phyloP scores from a whole-genome alignment of 805 yeast genomes.

The Kuraishia borneana region DNA sequence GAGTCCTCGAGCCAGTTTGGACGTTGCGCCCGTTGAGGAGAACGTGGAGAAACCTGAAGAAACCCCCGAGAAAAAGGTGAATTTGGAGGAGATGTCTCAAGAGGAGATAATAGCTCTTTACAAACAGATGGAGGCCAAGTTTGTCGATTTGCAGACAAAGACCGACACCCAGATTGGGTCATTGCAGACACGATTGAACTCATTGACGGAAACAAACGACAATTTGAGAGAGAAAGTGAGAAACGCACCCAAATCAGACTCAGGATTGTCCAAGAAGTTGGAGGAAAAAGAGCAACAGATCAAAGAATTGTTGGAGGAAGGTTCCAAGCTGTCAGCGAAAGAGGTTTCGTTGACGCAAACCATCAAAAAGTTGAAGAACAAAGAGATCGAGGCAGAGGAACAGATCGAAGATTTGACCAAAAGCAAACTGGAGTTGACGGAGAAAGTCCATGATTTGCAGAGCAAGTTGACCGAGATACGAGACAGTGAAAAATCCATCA shows the following conservation, averaged over 20 bases:
- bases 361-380: slow-evolving; percentile 48
- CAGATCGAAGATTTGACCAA: slow-evolving; percentile 18
- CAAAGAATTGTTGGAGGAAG: slow-evolving; percentile 60
- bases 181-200: slow-evolving; percentile 14
- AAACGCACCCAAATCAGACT: not conserved
- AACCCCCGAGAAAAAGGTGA: not conserved
- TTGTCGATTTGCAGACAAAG: not conserved
- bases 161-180: slow-evolving; percentile 5
- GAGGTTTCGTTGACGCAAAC: slow-evolving; percentile 61
- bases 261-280: slow-evolving; percentile 18
- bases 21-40: not conserved
- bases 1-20: not conserved
- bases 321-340: slow-evolving; percentile 56
- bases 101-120: slow-evolving; percentile 1
- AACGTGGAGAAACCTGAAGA: not conserved
- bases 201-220: slow-evolving; percentile 5
- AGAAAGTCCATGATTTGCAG: slow-evolving; percentile 19
- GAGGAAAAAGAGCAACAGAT: slow-evolving; percentile 50
- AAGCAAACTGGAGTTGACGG: slow-evolving; percentile 12
- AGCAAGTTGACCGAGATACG: slow-evolving; percentile 10
- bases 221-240: slow-evolving; percentile 6
- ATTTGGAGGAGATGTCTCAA: slow-evolving; percentile 1
- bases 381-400: slow-evolving; percentile 26
- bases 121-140: not conserved
- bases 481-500: slow-evolving; percentile 11